Evolutionary conservation across 495 filamentous ascomycete genomes (phyloP).

Genomic region (Neurospora sublineolata): DNA sequence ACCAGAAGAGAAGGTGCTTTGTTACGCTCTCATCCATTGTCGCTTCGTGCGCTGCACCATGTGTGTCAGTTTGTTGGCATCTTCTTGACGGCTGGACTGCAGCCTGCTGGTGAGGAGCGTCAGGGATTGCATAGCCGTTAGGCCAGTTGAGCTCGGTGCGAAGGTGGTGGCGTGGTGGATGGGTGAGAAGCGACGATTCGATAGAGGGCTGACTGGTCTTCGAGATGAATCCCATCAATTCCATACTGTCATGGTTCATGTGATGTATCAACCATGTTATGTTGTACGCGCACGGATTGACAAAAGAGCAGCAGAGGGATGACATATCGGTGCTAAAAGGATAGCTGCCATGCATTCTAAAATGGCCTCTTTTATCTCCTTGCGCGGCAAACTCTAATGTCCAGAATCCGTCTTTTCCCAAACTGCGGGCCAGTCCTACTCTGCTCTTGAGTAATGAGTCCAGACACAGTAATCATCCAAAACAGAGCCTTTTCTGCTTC

Average conservation of each 20-base stretch:
- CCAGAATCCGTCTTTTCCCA: background rate
- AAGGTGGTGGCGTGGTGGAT: background rate
- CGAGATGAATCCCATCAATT: background rate
- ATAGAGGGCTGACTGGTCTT: background rate
- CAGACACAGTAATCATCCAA: constrained; percentile 16
- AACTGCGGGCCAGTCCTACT: background rate
- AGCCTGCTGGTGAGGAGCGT: background rate
- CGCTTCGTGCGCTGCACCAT: background rate
- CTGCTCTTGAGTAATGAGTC: background rate
- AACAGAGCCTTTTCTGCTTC: constrained; percentile 34
- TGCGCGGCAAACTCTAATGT: background rate
- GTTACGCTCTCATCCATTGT: background rate
- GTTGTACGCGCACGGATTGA: background rate
- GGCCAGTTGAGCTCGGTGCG: background rate
- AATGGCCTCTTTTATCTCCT: background rate
- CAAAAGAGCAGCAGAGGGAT: background rate
- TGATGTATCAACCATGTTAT: background rate
- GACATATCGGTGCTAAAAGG: background rate
- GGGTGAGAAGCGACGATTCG: background rate
- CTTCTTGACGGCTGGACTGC: background rate
- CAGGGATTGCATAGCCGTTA: background rate
- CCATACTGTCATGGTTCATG: background rate
- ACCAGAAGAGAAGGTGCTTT: background rate
- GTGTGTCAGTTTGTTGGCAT: background rate
- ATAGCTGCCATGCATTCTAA: background rate